Evolutionary conservation across 441 rosid species (phyloP).

Genomic region (Breynia disticha): DNA sequence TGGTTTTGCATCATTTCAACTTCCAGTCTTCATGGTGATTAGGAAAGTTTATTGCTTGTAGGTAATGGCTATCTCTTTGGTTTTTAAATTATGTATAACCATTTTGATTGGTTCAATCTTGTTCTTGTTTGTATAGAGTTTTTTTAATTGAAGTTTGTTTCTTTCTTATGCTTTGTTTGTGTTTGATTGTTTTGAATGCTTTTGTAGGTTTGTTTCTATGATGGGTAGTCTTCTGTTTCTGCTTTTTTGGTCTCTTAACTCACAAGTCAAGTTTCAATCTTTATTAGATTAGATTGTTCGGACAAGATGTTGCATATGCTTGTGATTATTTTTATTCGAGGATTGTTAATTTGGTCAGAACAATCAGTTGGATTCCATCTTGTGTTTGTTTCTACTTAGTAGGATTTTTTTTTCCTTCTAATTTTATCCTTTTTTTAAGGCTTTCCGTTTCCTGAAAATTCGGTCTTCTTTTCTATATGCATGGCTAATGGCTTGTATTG

Average conservation of each 20-base stretch:
- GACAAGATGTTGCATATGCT: not conserved
- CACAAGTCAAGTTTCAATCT: conserved; percentile 4
- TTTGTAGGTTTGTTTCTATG: not conserved
- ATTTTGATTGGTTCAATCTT: no score
- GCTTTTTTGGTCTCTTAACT: not conserved
- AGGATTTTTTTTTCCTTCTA: not conserved
- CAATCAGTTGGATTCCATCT: not conserved
- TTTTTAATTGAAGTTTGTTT: no score
- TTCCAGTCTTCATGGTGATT: no score
- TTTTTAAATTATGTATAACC: no score
- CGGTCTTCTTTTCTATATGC: conserved; percentile 11
- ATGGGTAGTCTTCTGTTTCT: not conserved
- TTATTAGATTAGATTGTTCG: not conserved
- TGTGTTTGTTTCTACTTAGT: not conserved
- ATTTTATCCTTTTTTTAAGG: conserved; percentile 23
- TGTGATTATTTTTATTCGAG: not conserved
- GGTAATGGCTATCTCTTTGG: no score
- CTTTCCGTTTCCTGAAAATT: conserved; percentile 30
- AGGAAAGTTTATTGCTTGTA: no score
- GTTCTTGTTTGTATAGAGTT: no score
- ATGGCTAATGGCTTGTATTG: conserved; percentile 6
- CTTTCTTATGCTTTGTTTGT: not conserved
- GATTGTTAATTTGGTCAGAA: no score
- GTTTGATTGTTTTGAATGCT: not conserved
- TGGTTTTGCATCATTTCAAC: no score